Percentiles rank a stretch among this genome's conserved stretches.
phyloP scores from a whole-genome alignment of 768 basidiomycete species.

The Boletus barrowsii region DNA sequence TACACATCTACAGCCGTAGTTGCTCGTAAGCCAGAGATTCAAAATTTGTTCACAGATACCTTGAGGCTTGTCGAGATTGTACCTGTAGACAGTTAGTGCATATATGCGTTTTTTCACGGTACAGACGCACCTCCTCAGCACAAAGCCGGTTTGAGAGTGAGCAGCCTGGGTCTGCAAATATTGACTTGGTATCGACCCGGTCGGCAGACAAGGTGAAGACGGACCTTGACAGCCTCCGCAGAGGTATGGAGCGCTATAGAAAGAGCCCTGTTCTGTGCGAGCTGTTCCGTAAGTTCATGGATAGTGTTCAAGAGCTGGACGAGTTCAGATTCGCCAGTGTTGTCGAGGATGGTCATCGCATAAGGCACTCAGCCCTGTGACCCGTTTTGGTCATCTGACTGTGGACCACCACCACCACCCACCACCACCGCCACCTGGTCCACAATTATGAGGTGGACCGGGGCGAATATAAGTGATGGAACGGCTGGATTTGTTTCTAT shows the following conservation, averaged over 20 bases:
- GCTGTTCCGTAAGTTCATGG: constrained; percentile 78
- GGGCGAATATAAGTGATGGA: constrained; percentile 1
- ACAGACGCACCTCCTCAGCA: constrained; percentile 65
- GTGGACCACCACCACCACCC: constrained; percentile 1
- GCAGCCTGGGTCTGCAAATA: constrained; percentile 70
- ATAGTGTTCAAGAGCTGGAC: constrained; percentile 65
- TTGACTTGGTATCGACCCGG: background rate
- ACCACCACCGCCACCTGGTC: background rate
- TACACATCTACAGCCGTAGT: constrained; percentile 66
- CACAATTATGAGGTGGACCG: constrained; percentile 9
- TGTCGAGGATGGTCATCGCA: constrained; percentile 56
- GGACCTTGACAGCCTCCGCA: constrained; percentile 76
- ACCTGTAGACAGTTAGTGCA: constrained; percentile 39
- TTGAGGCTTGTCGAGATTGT: constrained; percentile 85
- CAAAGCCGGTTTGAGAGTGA: constrained; percentile 90
- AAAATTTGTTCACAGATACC: constrained; percentile 40
- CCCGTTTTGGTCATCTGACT: constrained; percentile 3
- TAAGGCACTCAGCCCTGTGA: background rate
- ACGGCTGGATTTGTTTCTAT: too few relatives aligned
- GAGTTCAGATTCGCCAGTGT: constrained; percentile 52
- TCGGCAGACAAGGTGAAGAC: constrained; percentile 15
- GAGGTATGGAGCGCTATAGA: constrained; percentile 71
- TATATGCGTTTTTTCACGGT: background rate
- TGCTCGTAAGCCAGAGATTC: background rate
- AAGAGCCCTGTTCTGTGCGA: constrained; percentile 72